A percentile compares a stretch with the other conserved stretches of the same genome.
phyloP scores from a whole-genome alignment of 768 basidiomycete species.

The Tephrocybe sp. region DNA sequence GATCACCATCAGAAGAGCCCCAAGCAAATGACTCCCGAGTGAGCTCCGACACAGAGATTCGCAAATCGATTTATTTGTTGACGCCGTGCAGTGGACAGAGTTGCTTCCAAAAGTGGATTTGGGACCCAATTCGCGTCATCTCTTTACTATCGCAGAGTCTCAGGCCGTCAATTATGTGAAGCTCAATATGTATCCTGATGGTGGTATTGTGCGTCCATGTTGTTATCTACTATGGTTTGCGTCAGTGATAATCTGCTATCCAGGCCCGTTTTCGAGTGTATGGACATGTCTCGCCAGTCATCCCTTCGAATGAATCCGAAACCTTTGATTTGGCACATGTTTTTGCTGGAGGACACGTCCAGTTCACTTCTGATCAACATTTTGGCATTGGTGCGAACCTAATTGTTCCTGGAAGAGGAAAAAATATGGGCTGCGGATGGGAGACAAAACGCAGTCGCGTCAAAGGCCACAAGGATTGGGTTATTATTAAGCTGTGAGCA shows the following conservation, averaged over 20 bases:
- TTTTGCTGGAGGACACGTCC: conserved; percentile 82
- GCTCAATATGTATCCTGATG: conserved; percentile 95
- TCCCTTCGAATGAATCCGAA: conserved; percentile 43
- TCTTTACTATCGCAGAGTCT: conserved; percentile 70
- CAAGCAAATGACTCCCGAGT: conserved; percentile 51
- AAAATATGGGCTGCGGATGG: conserved; percentile 98
- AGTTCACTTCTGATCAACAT: conserved; percentile 90
- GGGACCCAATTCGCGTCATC: conserved; percentile 83
- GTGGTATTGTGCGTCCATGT: conserved; percentile 75
- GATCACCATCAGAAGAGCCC: conserved; percentile 40
- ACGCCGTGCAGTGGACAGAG: conserved; percentile 66
- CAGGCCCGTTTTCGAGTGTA: conserved; percentile 94
- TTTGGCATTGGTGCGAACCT: conserved; percentile 91
- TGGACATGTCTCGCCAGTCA: conserved; percentile 69
- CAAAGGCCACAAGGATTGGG: conserved; percentile 88
- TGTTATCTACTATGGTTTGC: conserved; percentile 6
- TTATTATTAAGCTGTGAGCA: conserved; percentile 80
- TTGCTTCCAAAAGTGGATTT: conserved; percentile 74
- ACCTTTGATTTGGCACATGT: conserved; percentile 88
- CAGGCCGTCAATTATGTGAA: conserved; percentile 72
- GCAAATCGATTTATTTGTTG: not conserved
- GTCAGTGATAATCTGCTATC: conserved; percentile 3
- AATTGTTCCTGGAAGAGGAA: conserved; percentile 87
- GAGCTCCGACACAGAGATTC: conserved; percentile 19
- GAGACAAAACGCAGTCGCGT: conserved; percentile 88